These are phyloP conservation scores for Gypsophila paniculata DNA, from an alignment of 179 eudicot species.

Conservation along the genomic window DNA sequence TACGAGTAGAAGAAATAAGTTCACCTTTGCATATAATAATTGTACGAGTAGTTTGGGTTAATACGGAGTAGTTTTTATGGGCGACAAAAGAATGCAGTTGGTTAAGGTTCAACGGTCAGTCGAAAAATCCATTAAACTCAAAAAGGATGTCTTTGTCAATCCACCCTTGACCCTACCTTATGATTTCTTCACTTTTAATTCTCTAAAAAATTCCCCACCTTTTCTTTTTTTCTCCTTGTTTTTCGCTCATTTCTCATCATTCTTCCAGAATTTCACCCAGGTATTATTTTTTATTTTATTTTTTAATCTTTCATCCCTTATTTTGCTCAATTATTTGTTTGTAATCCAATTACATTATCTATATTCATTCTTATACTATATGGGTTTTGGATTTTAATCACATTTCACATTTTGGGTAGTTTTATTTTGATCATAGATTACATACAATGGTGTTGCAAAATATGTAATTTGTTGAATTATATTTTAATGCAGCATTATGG, in stretches of 20 bases:
- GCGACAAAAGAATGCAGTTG: constrained; percentile 19
- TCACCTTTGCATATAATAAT: no score
- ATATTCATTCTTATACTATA: not conserved
- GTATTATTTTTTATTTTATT: constrained; percentile 14
- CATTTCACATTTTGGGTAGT: not conserved
- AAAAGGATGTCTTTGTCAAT: constrained; percentile 22
- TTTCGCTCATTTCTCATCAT: constrained; percentile 25
- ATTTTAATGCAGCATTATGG: constrained; percentile 4
- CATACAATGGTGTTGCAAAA: not conserved
- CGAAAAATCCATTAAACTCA: constrained; percentile 5
- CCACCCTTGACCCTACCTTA: constrained; percentile 1
- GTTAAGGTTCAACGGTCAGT: constrained; percentile 39
- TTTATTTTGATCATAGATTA: not conserved
- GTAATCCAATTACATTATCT: not conserved
- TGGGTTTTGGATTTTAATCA: constrained; percentile 7
- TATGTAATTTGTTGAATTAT: constrained; percentile 2
- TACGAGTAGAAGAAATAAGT: no score
- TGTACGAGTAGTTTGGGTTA: not conserved
- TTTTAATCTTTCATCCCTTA: not conserved
- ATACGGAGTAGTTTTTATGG: no score
- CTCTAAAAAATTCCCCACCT: not conserved
- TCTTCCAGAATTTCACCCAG: constrained; percentile 25
- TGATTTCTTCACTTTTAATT: constrained; percentile 22
- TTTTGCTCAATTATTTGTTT: not conserved
- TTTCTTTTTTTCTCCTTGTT: constrained; percentile 16